These are phyloP conservation scores for Coniochaeta sp. DNA, from an alignment of 2,329 filamentous ascomycete species.

Conservation along the genomic window DNA sequence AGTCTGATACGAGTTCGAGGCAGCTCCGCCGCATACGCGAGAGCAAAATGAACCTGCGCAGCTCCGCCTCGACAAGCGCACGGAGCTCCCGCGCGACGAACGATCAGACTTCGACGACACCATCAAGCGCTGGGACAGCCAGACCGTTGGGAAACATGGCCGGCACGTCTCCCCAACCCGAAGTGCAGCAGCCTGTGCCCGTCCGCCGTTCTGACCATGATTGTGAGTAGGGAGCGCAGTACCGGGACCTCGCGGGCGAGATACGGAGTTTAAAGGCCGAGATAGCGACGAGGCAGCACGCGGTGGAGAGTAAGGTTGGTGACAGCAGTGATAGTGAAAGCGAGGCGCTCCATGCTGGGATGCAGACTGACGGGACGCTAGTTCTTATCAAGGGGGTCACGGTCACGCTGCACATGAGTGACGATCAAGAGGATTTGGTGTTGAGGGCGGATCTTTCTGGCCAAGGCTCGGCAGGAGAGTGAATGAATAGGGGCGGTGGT, in stretches of 20 bases:
- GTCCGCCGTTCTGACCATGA: not conserved
- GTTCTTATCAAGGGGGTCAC: not conserved
- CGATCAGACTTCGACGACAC: not conserved
- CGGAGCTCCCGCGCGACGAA: not conserved
- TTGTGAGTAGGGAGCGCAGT: not conserved
- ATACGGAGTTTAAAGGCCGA: not conserved
- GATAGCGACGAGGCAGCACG: not conserved
- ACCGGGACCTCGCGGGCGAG: not conserved
- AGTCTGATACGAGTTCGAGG: not conserved
- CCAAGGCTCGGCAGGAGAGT: not conserved
- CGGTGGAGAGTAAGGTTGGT: not conserved
- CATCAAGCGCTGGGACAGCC: not conserved
- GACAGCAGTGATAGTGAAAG: not conserved
- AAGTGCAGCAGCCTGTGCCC: not conserved
- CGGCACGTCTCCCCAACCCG: not conserved
- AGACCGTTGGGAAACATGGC: not conserved
- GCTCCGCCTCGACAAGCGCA: slow-evolving; percentile 14
- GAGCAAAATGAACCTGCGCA: slow-evolving; percentile 13
- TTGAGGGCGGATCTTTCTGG: not conserved
- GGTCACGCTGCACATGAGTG: not conserved
- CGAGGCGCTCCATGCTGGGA: not conserved
- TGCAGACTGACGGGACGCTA: not conserved
- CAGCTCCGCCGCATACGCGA: not conserved
- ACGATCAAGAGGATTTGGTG: not conserved
- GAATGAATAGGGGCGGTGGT: not conserved